Percentiles rank a stretch among this genome's conserved stretches.
These are phyloP conservation scores for Cardamine chenopodiifolia DNA, from an alignment of 345 rosid species.

Conservation along the genomic window DNA sequence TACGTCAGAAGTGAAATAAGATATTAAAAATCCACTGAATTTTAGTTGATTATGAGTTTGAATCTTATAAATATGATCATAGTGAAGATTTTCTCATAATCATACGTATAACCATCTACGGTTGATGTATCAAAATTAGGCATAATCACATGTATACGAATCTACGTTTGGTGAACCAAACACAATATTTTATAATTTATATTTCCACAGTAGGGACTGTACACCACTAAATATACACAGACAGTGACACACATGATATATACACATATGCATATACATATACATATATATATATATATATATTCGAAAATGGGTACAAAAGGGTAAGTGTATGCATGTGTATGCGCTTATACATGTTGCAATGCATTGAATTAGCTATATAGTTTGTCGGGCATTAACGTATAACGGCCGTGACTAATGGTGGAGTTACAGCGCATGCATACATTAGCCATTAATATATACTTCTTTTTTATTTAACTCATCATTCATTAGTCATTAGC, in stretches of 20 bases:
- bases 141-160: conserved; percentile 15
- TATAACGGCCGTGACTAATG: conserved; percentile 4
- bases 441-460: conserved; percentile 18
- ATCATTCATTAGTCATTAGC: conserved; percentile 17
- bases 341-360: conserved; percentile 21
- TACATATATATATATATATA: not conserved
- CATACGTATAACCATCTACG: conserved; percentile 5
- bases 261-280: not conserved
- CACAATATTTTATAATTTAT: conserved; percentile 9
- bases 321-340: conserved; percentile 18
- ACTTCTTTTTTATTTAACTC: not conserved
- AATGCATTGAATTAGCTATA: conserved; percentile 26
- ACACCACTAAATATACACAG: not conserved
- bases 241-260: not conserved
- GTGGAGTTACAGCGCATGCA: conserved; percentile 39
- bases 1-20: too few species aligned
- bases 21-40: not conserved
- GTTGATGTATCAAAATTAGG: conserved; percentile 12
- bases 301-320: conserved; percentile 16
- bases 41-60: not conserved
- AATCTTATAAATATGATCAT: not conserved
- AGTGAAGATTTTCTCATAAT: not conserved
- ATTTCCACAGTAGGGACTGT: not conserved
- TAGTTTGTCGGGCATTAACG: conserved; percentile 36
- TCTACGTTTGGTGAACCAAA: conserved; percentile 40